Conservation (phyloP, 768 basidiomycete species). For the Cubamyces lactineus region DNA sequence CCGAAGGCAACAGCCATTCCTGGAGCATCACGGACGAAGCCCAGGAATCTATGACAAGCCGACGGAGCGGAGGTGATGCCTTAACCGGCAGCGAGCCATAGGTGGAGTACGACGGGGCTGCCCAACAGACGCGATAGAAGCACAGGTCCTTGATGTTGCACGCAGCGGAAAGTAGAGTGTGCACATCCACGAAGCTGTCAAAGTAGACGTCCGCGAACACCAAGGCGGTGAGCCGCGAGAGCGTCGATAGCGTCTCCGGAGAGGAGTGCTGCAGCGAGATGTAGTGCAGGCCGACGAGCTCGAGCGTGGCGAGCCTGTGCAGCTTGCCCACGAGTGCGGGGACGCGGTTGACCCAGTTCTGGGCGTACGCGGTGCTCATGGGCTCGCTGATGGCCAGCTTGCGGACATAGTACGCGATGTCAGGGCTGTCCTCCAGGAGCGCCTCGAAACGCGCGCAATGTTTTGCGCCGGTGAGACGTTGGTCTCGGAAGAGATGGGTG, state of each 20-base stretch:
- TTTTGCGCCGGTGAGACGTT: conserved; percentile 18
- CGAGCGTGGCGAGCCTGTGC: conserved; percentile 12
- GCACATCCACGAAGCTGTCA: conserved; percentile 19
- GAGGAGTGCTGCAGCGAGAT: conserved; percentile 12
- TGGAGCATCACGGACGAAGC: conserved; percentile 14
- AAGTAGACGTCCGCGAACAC: conserved; percentile 26
- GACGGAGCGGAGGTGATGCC: conserved; percentile 4
- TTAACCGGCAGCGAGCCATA: not conserved
- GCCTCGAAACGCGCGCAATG: conserved; percentile 24
- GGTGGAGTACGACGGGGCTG: not conserved
- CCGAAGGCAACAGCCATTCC: conserved; percentile 18
- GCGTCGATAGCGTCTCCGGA: conserved; percentile 5
- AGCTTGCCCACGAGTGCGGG: conserved; percentile 16
- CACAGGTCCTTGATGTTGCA: conserved; percentile 9
- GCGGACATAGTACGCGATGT: conserved; percentile 25
- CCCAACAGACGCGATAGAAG: conserved; percentile 25
- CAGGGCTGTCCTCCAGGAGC: conserved; percentile 24
- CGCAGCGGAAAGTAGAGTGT: conserved; percentile 20
- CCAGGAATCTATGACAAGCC: conserved; percentile 25
- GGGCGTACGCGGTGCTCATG: conserved; percentile 13
- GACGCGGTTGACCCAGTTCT: conserved; percentile 23
- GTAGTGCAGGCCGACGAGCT: conserved; percentile 21
- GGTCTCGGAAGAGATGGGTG: conserved; percentile 32
- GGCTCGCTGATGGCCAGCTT: conserved; percentile 28
- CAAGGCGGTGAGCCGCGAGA: conserved; percentile 17